phyloP scores from a whole-genome alignment of 106 monocot genomes.

The Apostasia ramifera region DNA sequence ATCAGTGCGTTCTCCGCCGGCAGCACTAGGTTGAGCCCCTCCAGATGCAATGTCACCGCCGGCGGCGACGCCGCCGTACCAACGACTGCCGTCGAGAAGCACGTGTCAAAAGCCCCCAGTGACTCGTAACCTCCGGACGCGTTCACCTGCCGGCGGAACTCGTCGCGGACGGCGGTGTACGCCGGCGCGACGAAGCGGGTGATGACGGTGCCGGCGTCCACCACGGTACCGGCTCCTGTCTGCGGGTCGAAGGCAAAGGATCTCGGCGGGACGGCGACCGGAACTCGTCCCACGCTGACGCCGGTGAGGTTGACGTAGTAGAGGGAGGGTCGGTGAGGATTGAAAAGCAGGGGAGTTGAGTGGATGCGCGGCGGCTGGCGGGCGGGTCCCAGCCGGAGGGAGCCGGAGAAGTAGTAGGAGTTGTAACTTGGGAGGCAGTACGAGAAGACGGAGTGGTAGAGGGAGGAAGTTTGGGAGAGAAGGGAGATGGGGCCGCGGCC shows the following conservation, averaged over 20 bases:
- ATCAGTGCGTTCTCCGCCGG: conserved; percentile 86
- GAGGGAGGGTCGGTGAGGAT: conserved; percentile 83
- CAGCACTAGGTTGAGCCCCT: conserved; percentile 52
- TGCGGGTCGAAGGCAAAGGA: conserved; percentile 50
- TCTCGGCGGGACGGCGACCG: conserved; percentile 22
- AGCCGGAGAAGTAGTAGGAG: conserved; percentile 98
- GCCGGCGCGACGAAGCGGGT: conserved; percentile 57
- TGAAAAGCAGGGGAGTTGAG: conserved; percentile 69
- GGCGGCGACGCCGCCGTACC: conserved; percentile 9
- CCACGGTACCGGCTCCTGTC: conserved; percentile 77
- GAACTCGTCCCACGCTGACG: conserved; percentile 52
- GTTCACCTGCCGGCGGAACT: conserved; percentile 81
- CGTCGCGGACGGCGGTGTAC: conserved; percentile 60
- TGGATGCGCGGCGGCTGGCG: conserved; percentile 51
- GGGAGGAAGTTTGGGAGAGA: conserved; percentile 39
- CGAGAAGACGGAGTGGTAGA: conserved; percentile 84
- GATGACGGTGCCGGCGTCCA: conserved; percentile 94
- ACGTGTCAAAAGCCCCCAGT: conserved; percentile 91
- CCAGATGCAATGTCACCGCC: conserved; percentile 49
- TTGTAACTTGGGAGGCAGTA: conserved; percentile 93
- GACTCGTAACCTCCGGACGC: conserved; percentile 47
- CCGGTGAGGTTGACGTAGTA: conserved; percentile 86
- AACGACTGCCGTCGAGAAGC: conserved; percentile 28
- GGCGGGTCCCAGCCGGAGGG: conserved; percentile 60
- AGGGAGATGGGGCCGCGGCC: conserved; percentile 57